Evolutionary conservation across 1,284 basidiomycete genomes (phyloP).

Genomic region (Stygiomarasmius scandens): DNA sequence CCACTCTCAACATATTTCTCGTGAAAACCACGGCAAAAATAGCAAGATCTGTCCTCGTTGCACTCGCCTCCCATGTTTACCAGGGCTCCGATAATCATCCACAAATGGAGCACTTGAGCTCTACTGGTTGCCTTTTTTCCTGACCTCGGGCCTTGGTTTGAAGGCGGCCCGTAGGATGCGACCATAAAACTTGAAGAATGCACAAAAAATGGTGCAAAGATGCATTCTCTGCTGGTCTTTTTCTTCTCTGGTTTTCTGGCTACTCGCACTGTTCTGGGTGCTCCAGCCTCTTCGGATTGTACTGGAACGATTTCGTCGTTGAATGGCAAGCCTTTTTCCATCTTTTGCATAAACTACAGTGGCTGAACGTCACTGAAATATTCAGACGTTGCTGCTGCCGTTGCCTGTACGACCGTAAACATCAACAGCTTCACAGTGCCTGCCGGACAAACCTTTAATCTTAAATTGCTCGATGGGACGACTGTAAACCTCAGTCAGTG

Average conservation of each 20-base stretch:
- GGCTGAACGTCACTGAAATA: neutral
- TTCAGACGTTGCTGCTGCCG: conserved; percentile 43
- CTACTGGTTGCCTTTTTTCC: too few species aligned
- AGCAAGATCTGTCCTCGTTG: too few species aligned
- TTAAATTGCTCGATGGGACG: conserved; percentile 40
- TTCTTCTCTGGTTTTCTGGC: conserved; percentile 15
- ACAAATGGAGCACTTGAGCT: too few species aligned
- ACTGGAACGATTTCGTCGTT: conserved; percentile 46
- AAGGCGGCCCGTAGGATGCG: too few species aligned
- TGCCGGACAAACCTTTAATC: conserved; percentile 41
- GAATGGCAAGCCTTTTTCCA: conserved; percentile 20
- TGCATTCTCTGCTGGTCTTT: conserved; percentile 5
- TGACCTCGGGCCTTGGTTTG: too few species aligned
- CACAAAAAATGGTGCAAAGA: too few species aligned
- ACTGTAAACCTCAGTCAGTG: conserved; percentile 51
- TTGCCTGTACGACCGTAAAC: conserved; percentile 49
- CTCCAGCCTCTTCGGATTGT: conserved; percentile 25
- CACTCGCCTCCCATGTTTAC: too few species aligned
- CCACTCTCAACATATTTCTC: neutral
- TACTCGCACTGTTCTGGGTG: conserved; percentile 10
- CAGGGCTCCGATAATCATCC: too few species aligned
- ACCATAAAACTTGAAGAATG: too few species aligned
- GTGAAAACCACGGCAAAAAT: conserved; percentile 1
- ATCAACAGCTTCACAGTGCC: conserved; percentile 52
- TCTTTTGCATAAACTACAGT: neutral